Base-by-base conservation (phyloP, 345 rosid genomes). In the Eucalyptus globulus region DNA sequence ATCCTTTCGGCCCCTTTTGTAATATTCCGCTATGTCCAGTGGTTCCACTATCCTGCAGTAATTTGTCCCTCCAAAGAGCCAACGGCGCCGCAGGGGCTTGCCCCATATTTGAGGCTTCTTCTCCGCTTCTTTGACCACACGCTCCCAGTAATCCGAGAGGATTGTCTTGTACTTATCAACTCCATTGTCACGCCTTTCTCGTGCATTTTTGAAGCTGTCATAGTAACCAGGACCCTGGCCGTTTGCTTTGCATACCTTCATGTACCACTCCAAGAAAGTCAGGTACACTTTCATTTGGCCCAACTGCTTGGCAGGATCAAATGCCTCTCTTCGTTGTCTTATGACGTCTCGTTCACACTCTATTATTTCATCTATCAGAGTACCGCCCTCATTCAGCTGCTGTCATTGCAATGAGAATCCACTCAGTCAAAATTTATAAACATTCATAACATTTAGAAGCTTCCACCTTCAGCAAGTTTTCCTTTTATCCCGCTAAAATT, bases 41-140 rank as follows among this genome's bases (percentile, higher is more conserved):
- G 99, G 99, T 54, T 97, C 99, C 17, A 95, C 88, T 94, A 97
- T 89, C 87, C 97, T 94, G 87, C 96, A 87, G 87, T 94, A 97
- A 49, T 90, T 93, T 31, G 93, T 89, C 34, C 97, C 97, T 1
- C 90, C 89, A 80, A 67, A 93, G 12, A 95, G 92, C 95, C 91
- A 95, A n/a, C 92, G 86, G 4, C 3, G 60, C 50, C 90, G 89
- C 44, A 93, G 90, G 10, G 34, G 17, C 6, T 91, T 89, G 10
- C 34, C 87, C 69, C 93, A 94, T 14, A 88, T 92, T 81, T 93
- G 95, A 72, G 97, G 97, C 90, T 89, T 94, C 88, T 87, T 93
- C 91, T 90, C 94, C 0, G 91, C 95, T 89, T 94, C 93, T 69
- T 90, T 94, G 69, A 95, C 96, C 91, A 91, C 10, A 9, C 89